Evolutionary conservation across 768 basidiomycete genomes (phyloP).

Genomic region (Kwoniella sp.): DNA sequence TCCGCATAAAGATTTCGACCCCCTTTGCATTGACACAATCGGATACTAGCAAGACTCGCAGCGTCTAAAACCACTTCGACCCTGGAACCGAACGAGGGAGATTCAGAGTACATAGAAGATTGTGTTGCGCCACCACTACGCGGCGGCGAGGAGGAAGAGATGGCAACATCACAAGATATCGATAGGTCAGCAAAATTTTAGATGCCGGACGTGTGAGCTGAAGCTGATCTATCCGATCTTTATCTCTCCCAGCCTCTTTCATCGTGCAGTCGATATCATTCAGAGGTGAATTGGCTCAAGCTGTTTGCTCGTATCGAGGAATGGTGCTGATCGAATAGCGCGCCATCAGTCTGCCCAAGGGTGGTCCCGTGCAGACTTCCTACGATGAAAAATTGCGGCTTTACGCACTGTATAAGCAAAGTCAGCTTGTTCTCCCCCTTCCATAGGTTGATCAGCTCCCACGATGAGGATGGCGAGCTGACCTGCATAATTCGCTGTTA

Average conservation of each 20-base stretch:
- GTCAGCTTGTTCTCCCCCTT: conserved; percentile 57
- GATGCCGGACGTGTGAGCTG: too few relatives aligned
- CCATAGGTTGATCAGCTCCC: not conserved
- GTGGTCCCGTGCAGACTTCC: conserved; percentile 89
- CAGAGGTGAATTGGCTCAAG: conserved; percentile 62
- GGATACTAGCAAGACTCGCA: too few relatives aligned
- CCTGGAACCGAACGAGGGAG: too few relatives aligned
- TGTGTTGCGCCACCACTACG: not conserved
- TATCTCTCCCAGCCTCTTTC: conserved; percentile 70
- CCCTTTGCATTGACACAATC: too few relatives aligned
- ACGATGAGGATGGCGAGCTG: not conserved
- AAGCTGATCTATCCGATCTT: too few relatives aligned
- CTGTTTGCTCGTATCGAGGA: too few relatives aligned
- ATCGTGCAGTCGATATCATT: conserved; percentile 90
- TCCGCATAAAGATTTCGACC: too few relatives aligned
- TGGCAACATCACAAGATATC: conserved; percentile 13
- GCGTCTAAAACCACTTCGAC: too few relatives aligned
- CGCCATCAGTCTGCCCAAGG: conserved; percentile 71
- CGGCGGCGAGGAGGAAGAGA: not conserved
- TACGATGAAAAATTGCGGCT: conserved; percentile 93
- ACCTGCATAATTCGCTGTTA: not conserved
- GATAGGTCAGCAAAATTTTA: too few relatives aligned
- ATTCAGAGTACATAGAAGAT: too few relatives aligned
- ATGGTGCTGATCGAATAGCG: conserved; percentile 4
- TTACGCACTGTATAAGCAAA: conserved; percentile 97